Evolutionary conservation across 2,329 filamentous ascomycete species (phyloP).

Genomic region (Calonectria naviculata): DNA sequence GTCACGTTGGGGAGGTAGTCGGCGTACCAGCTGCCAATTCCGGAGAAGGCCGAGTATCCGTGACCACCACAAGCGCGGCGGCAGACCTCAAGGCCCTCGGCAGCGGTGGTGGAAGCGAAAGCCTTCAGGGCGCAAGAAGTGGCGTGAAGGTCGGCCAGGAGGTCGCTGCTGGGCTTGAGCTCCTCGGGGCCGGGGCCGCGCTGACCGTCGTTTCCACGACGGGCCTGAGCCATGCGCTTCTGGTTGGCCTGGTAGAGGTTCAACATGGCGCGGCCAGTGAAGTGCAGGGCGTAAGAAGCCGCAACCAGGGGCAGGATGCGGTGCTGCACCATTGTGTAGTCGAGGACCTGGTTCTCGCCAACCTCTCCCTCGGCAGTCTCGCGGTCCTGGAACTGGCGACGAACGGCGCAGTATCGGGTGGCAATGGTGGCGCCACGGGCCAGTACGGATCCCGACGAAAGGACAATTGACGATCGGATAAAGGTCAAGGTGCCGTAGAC

Average conservation of each 20-base stretch:
- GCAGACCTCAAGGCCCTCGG: slow-evolving; percentile 80
- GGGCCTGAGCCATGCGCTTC: slow-evolving; percentile 66
- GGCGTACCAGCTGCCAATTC: slow-evolving; percentile 80
- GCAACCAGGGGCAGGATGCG: slow-evolving; percentile 78
- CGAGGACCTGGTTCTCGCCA: slow-evolving; percentile 79
- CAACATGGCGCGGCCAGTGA: slow-evolving; percentile 83
- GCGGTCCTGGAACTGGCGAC: slow-evolving; percentile 82
- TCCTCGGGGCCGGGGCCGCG: slow-evolving; percentile 76
- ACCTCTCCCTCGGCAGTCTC: slow-evolving; percentile 68
- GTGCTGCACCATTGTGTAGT: slow-evolving; percentile 86
- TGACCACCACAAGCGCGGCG: slow-evolving; percentile 82
- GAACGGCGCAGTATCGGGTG: slow-evolving; percentile 77
- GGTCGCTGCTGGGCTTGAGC: slow-evolving; percentile 69
- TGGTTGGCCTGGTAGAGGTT: slow-evolving; percentile 78
- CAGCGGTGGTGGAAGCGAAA: slow-evolving; percentile 76
- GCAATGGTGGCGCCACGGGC: slow-evolving; percentile 84
- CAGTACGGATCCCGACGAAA: slow-evolving; percentile 77
- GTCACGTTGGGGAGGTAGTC: slow-evolving; percentile 79
- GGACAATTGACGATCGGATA: slow-evolving; percentile 78
- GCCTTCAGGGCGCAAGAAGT: slow-evolving; percentile 83
- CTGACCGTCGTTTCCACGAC: slow-evolving; percentile 48
- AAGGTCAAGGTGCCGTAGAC: slow-evolving; percentile 83
- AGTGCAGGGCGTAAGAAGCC: slow-evolving; percentile 81
- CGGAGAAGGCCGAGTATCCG: slow-evolving; percentile 79
- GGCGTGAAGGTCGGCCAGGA: slow-evolving; percentile 80